Percentiles rank a stretch among this genome's conserved stretches.
Conservation (phyloP, 495 filamentous ascomycete genomes). For the Daldinia childiae region DNA sequence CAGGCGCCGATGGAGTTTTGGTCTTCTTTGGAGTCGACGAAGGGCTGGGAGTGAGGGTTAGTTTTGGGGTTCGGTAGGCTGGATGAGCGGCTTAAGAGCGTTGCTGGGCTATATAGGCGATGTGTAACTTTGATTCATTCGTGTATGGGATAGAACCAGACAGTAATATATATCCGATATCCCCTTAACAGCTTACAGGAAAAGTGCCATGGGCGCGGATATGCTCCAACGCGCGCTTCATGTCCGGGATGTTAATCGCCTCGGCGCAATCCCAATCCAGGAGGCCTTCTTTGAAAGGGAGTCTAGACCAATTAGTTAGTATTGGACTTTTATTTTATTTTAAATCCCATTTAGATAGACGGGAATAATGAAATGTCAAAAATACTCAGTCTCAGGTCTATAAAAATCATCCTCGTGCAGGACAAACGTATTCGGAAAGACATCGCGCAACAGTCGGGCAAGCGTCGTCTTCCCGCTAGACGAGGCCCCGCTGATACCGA, state of each 20-base stretch:
- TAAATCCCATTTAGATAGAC: background rate
- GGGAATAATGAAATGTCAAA: background rate
- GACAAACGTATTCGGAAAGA: constrained; percentile 78
- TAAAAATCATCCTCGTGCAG: constrained; percentile 97
- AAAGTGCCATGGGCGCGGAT: constrained; percentile 71
- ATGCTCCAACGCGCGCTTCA: constrained; percentile 68
- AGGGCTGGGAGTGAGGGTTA: constrained; percentile 49
- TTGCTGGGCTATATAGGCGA: too few species aligned
- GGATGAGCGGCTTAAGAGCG: too few species aligned
- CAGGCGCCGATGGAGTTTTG: constrained; percentile 68
- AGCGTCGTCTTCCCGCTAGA: constrained; percentile 85
- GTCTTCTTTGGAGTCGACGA: constrained; percentile 78
- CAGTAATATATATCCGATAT: background rate
- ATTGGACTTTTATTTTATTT: background rate
- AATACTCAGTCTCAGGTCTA: constrained; percentile 73
- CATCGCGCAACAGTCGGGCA: constrained; percentile 73
- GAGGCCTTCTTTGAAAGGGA: constrained; percentile 64
- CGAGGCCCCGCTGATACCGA: constrained; percentile 80
- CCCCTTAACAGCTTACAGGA: constrained; percentile 55
- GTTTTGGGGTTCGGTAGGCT: constrained; percentile 23
- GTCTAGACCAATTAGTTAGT: constrained; percentile 43
- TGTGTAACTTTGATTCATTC: background rate
- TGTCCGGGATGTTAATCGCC: constrained; percentile 72
- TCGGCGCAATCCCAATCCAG: constrained; percentile 89
- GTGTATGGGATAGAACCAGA: background rate